phyloP scores from a whole-genome alignment of 1,139 yeast genomes.

The Geotrichum candidum region DNA sequence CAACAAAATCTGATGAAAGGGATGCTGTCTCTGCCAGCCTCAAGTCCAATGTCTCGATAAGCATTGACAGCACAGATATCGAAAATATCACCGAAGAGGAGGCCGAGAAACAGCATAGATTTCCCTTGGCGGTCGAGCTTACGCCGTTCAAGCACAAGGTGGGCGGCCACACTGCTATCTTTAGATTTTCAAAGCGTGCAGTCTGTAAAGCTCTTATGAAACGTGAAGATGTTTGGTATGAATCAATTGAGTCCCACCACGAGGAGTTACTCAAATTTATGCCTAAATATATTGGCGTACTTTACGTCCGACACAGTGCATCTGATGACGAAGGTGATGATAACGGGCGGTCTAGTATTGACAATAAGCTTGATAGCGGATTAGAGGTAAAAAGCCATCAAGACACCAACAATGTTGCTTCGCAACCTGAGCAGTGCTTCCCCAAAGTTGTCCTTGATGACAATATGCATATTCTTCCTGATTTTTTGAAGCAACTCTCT shows the following conservation, averaged over 20 bases:
- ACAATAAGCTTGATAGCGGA: not conserved
- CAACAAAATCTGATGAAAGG: not conserved
- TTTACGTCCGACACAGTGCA: conserved; percentile 76
- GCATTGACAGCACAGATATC: not conserved
- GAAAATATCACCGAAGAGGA: conserved; percentile 10
- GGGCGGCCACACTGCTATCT: conserved; percentile 97
- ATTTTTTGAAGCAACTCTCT: conserved; percentile 60
- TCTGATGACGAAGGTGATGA: conserved; percentile 17
- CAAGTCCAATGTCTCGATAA: conserved; percentile 3
- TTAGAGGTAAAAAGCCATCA: not conserved
- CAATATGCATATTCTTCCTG: conserved; percentile 83
- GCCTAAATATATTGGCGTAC: conserved; percentile 92
- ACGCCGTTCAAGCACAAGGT: conserved; percentile 87
- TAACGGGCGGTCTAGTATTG: not conserved
- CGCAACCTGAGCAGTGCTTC: conserved; percentile 33
- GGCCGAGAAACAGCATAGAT: conserved; percentile 7
- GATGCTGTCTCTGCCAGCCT: not conserved
- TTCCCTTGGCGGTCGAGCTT: conserved; percentile 59
- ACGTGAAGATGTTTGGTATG: conserved; percentile 88
- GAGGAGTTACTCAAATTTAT: conserved; percentile 72
- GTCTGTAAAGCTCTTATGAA: conserved; percentile 93
- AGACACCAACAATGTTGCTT: not conserved
- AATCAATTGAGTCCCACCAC: conserved; percentile 71
- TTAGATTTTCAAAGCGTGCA: conserved; percentile 82
- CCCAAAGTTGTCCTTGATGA: conserved; percentile 87